Evolutionary conservation across 169 alveolate genomes (phyloP).

Genomic region (Plasmodium yoelii): DNA sequence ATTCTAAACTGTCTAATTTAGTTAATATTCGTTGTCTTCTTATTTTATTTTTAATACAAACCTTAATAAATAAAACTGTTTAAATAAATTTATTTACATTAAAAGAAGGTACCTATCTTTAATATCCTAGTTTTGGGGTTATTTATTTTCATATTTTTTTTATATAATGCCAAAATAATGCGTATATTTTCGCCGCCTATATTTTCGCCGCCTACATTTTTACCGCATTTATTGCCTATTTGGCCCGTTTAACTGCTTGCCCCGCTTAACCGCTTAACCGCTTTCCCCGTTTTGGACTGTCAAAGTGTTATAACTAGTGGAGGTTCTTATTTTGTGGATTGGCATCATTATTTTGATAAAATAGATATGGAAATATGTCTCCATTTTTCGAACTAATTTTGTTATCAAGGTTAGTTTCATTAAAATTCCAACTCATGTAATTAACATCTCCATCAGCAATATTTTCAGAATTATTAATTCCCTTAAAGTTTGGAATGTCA

Average conservation of each 20-base stretch:
- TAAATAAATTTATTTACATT: too few species aligned
- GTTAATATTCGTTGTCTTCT: too few species aligned
- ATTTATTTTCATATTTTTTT: too few species aligned
- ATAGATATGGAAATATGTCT: constrained; percentile 13
- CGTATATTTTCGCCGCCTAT: background rate
- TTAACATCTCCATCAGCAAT: background rate
- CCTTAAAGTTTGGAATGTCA: background rate
- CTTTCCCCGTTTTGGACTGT: too few species aligned
- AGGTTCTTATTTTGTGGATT: background rate
- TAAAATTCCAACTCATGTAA: background rate
- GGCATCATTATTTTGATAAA: background rate
- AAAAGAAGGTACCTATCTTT: too few species aligned
- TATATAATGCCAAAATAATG: too few species aligned
- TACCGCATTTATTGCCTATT: background rate
- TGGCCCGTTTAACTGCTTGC: too few species aligned
- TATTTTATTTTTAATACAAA: too few species aligned
- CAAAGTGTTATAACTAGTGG: background rate
- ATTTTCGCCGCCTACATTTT: background rate
- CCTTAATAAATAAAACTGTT: too few species aligned
- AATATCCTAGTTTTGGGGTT: too few species aligned
- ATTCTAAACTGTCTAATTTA: too few species aligned
- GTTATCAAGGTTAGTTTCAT: background rate
- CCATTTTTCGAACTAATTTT: constrained; percentile 10
- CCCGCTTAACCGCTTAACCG: too few species aligned
- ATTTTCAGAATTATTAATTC: background rate